Evolutionary conservation across 1,139 yeast species (phyloP).

Genomic region (Yamadazyma atlantica): DNA sequence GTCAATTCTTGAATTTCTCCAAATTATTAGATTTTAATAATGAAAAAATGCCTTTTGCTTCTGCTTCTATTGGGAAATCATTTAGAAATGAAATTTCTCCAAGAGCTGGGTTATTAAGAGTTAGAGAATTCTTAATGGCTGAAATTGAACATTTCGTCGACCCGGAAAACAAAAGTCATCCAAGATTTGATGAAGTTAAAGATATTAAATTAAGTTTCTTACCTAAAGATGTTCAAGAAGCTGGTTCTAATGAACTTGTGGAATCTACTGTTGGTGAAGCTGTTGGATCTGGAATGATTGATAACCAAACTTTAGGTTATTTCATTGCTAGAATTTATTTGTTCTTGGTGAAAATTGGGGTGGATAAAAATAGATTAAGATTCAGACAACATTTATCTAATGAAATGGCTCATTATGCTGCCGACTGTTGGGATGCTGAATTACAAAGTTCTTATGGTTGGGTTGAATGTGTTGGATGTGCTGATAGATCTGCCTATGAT

Average conservation of each 20-base stretch:
- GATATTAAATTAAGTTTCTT: constrained; percentile 73
- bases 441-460: constrained; percentile 94
- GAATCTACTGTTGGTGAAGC: constrained; percentile 85
- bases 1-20: constrained; percentile 94
- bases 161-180: constrained; percentile 82
- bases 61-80: constrained; percentile 97
- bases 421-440: constrained; percentile 99
- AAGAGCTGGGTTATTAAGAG: constrained; percentile 94
- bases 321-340: constrained; percentile 89
- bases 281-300: constrained; percentile 82
- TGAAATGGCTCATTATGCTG: constrained; percentile 99
- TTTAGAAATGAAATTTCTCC: constrained; percentile 99
- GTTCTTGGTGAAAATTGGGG: constrained; percentile 87
- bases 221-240: constrained; percentile 83
- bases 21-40: constrained; percentile 94
- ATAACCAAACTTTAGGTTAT: constrained; percentile 95
- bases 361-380: constrained; percentile 77
- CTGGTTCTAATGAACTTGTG: constrained; percentile 71
- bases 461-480: constrained; percentile 99
- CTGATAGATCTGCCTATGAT: constrained; percentile 98
- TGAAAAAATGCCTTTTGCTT: constrained; percentile 97
- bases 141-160: constrained; percentile 99
- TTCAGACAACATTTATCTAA: constrained; percentile 98
- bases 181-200: constrained; percentile 73
- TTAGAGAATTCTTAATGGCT: constrained; percentile 98